Conservation (phyloP, 805 yeast genomes). For the Maudiozyma bulderi region DNA sequence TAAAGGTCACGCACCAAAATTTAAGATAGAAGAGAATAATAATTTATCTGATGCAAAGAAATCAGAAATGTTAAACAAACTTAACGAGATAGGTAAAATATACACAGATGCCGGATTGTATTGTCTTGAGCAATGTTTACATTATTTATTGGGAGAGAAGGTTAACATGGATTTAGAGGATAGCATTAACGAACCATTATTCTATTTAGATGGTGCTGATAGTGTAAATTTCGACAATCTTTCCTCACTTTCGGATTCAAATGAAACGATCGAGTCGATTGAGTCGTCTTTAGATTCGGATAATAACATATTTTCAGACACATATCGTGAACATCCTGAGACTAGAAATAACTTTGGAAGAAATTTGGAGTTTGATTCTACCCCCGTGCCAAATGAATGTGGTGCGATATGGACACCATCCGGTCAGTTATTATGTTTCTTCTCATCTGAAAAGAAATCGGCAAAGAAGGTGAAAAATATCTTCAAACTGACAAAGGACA, state of each 20-base stretch:
- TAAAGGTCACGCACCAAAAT: slow-evolving; percentile 39
- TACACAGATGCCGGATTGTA: slow-evolving; percentile 50
- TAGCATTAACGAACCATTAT: slow-evolving; percentile 26
- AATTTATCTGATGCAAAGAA: slow-evolving; percentile 45
- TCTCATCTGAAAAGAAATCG: slow-evolving; percentile 44
- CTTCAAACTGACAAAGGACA: slow-evolving; percentile 17
- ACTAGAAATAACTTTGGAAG: slow-evolving; percentile 10
- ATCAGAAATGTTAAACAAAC: slow-evolving; percentile 39
- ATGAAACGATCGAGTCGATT: slow-evolving; percentile 19
- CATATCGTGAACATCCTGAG: slow-evolving; percentile 10
- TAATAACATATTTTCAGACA: slow-evolving; percentile 30
- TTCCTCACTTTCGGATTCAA: slow-evolving; percentile 26
- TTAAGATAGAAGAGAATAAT: slow-evolving; percentile 70
- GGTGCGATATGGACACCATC: slow-evolving; percentile 81
- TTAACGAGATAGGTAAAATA: slow-evolving; percentile 47
- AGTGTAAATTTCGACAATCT: slow-evolving; percentile 28
- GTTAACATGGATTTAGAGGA: slow-evolving; percentile 35
- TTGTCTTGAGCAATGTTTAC: slow-evolving; percentile 71
- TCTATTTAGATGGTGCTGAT: slow-evolving; percentile 26
- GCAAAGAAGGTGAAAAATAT: slow-evolving; percentile 32
- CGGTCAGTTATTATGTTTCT: slow-evolving; percentile 77
- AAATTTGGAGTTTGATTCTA: slow-evolving; percentile 48
- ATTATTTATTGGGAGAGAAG: slow-evolving; percentile 75
- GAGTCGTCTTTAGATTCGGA: slow-evolving; percentile 32
- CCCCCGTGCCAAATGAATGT: slow-evolving; percentile 89